These are phyloP conservation scores for Lachancea thermotolerans DNA, from an alignment of 805 yeast species.

Conservation along the genomic window DNA sequence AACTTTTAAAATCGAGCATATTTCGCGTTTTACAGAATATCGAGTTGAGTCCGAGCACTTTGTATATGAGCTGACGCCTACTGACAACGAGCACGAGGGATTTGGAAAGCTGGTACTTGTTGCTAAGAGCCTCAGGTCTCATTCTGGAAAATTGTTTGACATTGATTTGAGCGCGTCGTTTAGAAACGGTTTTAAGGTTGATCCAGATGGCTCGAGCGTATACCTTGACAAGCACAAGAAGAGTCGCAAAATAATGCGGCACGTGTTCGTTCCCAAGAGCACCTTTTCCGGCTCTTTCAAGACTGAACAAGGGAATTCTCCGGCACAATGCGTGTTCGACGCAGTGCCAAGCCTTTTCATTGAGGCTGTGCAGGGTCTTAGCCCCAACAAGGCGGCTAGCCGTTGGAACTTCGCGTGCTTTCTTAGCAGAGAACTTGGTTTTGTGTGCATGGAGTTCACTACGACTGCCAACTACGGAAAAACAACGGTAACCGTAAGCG, in stretches of 20 bases:
- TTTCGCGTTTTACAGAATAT: constrained; percentile 14
- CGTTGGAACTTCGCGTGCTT: constrained; percentile 81
- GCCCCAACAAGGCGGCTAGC: constrained; percentile 88
- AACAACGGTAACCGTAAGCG: constrained; percentile 24
- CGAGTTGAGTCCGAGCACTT: constrained; percentile 16
- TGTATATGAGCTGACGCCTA: constrained; percentile 7
- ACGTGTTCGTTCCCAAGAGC: constrained; percentile 78
- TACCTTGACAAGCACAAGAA: constrained; percentile 62
- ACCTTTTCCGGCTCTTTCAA: constrained; percentile 49
- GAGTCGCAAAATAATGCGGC: constrained; percentile 42
- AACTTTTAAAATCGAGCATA: constrained; percentile 35
- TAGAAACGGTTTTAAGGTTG: constrained; percentile 61
- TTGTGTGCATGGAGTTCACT: constrained; percentile 76
- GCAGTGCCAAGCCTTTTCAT: constrained; percentile 53
- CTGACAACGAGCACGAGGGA: background rate
- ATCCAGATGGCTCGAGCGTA: constrained; percentile 64
- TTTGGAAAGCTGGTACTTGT: background rate
- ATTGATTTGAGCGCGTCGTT: constrained; percentile 18
- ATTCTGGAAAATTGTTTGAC: constrained; percentile 6
- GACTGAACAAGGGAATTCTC: background rate
- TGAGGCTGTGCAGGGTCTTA: constrained; percentile 87
- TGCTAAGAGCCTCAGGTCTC: background rate
- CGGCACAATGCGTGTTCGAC: constrained; percentile 19
- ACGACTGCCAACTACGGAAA: constrained; percentile 69
- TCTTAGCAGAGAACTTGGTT: constrained; percentile 58